Evolutionary conservation across 192 early-diverging fungal species (phyloP), one percentile per base, ranked within the genome.

Genomic region (Podila horticola): DNA sequence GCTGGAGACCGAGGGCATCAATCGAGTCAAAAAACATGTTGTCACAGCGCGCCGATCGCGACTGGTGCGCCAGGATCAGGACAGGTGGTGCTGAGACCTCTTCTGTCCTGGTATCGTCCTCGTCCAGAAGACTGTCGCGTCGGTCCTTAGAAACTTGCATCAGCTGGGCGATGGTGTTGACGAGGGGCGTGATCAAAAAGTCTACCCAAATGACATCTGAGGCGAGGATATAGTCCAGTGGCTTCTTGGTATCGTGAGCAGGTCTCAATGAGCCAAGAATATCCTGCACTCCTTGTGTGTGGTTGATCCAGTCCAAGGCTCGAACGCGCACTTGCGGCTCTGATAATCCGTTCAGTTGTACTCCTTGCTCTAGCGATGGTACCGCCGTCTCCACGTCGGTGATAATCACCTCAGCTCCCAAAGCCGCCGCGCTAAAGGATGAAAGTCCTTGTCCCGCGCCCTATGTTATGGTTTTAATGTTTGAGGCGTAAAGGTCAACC

Each of bases 141-240:
- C 64, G 36, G 38, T 71, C 74, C 28, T 57, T 69, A 0, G 60
- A 38, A 33, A 49, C n/a, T 7, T 79, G 58, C 30, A 75, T 50
- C 38, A 70, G 41, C 13, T 74, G 77, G 28, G 62, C 51, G 51
- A 86, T 72, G 3, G 85, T 84, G n/a, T 83, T 77, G 28, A 84
- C 64, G 9, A 86, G 62, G 2, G 74, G 79, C 31, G 71, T 63
- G 29, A 84, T 73, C 55, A 86, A 62, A 59, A 77, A 82, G 48
- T 86, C 85, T 1, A 86, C 83, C 85, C 85, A 86, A 5, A 86
- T 75, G 34, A 86, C 79, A 58, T 86, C 85, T 10, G 85, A 71
- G 26, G 83, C 85, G 19, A 86, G 38, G 20, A 86, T 82, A 49
- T 82, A 86, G 57, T 86, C 83, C 15, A 82, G 41, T 26, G 57